Percentiles rank a stretch among this genome's conserved stretches.
Evolutionary conservation across 208 protist species (phyloP).

Genomic region (Angomonas desouzai): DNA sequence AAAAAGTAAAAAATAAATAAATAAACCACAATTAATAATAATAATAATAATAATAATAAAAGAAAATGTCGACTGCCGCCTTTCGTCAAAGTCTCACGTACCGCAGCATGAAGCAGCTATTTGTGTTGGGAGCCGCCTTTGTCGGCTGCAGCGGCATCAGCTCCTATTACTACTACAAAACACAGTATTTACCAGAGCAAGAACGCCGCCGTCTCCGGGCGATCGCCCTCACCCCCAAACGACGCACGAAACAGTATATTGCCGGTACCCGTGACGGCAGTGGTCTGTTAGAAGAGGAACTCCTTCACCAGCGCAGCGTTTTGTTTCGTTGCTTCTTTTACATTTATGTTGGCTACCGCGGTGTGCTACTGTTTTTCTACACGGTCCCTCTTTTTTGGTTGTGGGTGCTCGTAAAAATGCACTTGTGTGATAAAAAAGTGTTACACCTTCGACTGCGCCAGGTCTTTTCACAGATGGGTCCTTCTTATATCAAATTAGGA

Average conservation of each 20-base stretch:
- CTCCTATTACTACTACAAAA: conserved; percentile 45
- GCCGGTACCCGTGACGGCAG: conserved; percentile 28
- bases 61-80: conserved; percentile 22
- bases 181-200: conserved; percentile 28
- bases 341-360: conserved; percentile 24
- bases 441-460: conserved; percentile 53
- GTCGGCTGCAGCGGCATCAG: conserved; percentile 26
- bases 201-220: not conserved
- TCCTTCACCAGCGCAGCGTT: conserved; percentile 15
- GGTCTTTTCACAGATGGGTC: conserved; percentile 69
- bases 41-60: conserved; percentile 11
- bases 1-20: too few relatives aligned
- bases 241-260: conserved; percentile 56
- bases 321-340: conserved; percentile 19
- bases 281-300: conserved; percentile 21
- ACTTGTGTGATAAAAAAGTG: conserved; percentile 42
- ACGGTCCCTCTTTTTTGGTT: conserved; percentile 33
- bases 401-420: conserved; percentile 32
- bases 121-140: conserved; percentile 19
- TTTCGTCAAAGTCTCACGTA: conserved; percentile 33
- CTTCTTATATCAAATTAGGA: conserved; percentile 92
- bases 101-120: conserved; percentile 46
- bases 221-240: conserved; percentile 14
- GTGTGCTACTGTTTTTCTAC: conserved; percentile 36
- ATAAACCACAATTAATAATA: not conserved